A percentile compares a stretch with the other conserved stretches of the same genome.
Evolutionary conservation across 179 eudicot genomes (phyloP).

Genomic region (Vitellaria paradoxa): DNA sequence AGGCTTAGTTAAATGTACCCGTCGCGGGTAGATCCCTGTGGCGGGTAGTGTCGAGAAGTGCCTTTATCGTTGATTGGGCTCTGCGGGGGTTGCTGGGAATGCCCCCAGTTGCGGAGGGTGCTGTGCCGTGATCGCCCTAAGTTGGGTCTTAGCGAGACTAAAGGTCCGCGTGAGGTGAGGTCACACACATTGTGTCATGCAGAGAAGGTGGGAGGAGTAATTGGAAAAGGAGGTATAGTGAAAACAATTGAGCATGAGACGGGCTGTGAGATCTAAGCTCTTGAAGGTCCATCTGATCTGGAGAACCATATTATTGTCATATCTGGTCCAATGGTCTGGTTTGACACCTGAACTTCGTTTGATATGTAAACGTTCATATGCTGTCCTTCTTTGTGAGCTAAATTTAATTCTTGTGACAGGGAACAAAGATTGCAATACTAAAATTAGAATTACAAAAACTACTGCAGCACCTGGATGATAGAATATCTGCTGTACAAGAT

Average conservation of each 20-base stretch:
- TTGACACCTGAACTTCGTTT: slow-evolving; percentile 11
- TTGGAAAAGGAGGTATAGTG: slow-evolving; percentile 91
- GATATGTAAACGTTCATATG: neutral
- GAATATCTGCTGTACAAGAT: slow-evolving; percentile 76
- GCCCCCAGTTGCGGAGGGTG: too few species aligned
- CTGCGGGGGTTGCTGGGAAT: too few species aligned
- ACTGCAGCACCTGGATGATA: slow-evolving; percentile 89
- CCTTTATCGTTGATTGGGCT: too few species aligned
- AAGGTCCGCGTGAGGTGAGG: too few species aligned
- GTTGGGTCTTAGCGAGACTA: too few species aligned
- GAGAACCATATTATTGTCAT: slow-evolving; percentile 78
- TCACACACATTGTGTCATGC: slow-evolving; percentile 78
- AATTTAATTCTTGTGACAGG: neutral
- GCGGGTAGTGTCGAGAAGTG: too few species aligned
- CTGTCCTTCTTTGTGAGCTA: neutral
- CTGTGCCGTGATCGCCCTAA: too few species aligned
- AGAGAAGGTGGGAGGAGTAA: slow-evolving; percentile 83
- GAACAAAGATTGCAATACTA: neutral
- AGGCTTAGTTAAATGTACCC: too few species aligned
- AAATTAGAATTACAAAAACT: slow-evolving; percentile 10
- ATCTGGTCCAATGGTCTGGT: slow-evolving; percentile 85
- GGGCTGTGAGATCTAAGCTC: slow-evolving; percentile 85
- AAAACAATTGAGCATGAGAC: slow-evolving; percentile 76
- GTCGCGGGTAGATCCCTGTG: too few species aligned
- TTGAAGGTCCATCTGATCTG: slow-evolving; percentile 51